Evolutionary conservation across 2,329 filamentous ascomycete genomes (phyloP).

Genomic region (Sphaerulina vaccinii): DNA sequence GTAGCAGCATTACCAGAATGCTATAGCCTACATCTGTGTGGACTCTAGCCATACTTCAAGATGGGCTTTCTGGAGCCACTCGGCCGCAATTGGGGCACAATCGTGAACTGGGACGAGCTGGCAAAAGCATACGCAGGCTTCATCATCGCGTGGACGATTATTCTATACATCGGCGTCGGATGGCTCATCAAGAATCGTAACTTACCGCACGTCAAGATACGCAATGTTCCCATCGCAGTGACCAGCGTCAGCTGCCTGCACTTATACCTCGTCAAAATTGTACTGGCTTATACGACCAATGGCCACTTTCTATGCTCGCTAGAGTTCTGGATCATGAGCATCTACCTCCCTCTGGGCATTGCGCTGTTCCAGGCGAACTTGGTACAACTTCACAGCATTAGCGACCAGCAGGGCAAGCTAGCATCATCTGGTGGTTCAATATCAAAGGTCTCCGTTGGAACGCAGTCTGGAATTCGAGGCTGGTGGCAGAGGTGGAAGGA

Average conservation of each 20-base stretch:
- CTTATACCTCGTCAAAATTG: constrained; percentile 45
- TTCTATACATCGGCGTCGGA: constrained; percentile 23
- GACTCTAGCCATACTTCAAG: constrained; percentile 38
- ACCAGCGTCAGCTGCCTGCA: constrained; percentile 36
- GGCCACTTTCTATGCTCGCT: constrained; percentile 49
- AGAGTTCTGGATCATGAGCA: constrained; percentile 67
- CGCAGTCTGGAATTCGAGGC: background rate
- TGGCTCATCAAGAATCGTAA: constrained; percentile 27
- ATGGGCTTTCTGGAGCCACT: constrained; percentile 28
- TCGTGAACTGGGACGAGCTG: constrained; percentile 30
- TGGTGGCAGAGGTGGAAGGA: constrained; percentile 43
- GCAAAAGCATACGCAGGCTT: constrained; percentile 28
- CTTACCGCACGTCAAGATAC: constrained; percentile 28
- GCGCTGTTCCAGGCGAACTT: constrained; percentile 66
- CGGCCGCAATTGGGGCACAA: constrained; percentile 28
- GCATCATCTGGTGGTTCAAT: constrained; percentile 18
- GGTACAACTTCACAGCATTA: constrained; percentile 53
- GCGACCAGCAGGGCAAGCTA: constrained; percentile 25
- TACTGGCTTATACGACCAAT: constrained; percentile 42
- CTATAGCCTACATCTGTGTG: background rate
- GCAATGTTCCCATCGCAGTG: constrained; percentile 29
- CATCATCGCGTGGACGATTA: constrained; percentile 25
- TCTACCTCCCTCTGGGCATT: constrained; percentile 64
- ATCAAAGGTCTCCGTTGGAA: background rate
- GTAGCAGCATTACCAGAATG: constrained; percentile 5